A percentile compares a stretch with the other conserved stretches of the same genome.
phyloP scores from a whole-genome alignment of 2,329 filamentous ascomycete species.

The Emergomyces africanus region DNA sequence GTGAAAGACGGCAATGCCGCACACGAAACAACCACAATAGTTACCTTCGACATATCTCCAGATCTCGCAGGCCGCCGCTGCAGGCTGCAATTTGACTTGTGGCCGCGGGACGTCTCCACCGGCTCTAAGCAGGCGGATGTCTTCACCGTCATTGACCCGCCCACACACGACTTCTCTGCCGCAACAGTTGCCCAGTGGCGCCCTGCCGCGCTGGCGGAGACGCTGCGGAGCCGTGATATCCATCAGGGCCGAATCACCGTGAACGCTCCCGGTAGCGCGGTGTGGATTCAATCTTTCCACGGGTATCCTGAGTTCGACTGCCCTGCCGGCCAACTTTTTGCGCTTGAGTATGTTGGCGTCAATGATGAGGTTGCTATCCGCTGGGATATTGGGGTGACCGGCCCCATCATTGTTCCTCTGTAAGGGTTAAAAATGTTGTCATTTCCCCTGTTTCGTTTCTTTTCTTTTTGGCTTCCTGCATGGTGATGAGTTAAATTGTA shows the following conservation, averaged over 20 bases:
- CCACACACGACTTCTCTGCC: neutral
- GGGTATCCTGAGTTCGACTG: constrained; percentile 15
- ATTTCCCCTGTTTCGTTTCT: too few species aligned
- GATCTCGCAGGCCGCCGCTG: constrained; percentile 11
- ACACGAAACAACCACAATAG: constrained; percentile 14
- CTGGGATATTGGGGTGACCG: constrained; percentile 17
- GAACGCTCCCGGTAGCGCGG: constrained; percentile 9
- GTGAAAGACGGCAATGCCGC: constrained; percentile 13
- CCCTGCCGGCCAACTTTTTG: constrained; percentile 12
- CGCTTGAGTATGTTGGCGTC: constrained; percentile 17
- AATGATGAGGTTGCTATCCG: constrained; percentile 13
- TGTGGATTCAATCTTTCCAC: constrained; percentile 12
- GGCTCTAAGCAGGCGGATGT: constrained; percentile 14
- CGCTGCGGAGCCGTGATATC: constrained; percentile 9
- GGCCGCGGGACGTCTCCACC: constrained; percentile 13
- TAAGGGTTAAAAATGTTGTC: constrained; percentile 1
- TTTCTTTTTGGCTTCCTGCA: neutral
- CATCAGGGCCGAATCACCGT: constrained; percentile 13
- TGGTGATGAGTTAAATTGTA: neutral
- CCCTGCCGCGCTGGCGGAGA: constrained; percentile 4
- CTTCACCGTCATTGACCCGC: constrained; percentile 15
- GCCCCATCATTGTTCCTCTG: constrained; percentile 12
- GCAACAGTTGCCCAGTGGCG: constrained; percentile 1
- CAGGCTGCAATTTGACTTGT: constrained; percentile 15
- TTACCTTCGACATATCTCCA: constrained; percentile 13